Evolutionary conservation across 192 early-diverging fungal species (phyloP), one percentile per base, ranked within the genome.

Genomic region (Linnemannia elongata): DNA sequence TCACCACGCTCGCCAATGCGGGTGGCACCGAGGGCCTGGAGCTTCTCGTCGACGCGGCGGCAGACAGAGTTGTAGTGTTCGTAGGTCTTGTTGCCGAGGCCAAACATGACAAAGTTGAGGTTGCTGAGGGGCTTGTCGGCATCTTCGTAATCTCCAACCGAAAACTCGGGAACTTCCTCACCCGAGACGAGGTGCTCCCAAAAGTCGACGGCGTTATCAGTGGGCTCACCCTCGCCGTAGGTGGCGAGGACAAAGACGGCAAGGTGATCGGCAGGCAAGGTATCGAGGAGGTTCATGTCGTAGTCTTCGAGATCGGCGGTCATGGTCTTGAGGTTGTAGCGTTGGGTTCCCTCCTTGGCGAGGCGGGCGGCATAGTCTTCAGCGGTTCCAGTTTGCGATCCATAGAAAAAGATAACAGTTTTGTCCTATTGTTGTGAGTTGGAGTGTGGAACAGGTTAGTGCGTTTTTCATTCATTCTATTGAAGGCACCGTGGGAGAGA

Each of bases 301-400:
- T 96, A 99, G 69, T 97, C 94, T 87, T 99, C 98, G 72, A 95
- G 89, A 81, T 99, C 98, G 68, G 94, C 92, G 35, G 96, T 93
- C 90, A 97, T 92, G 24, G 94, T 92, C 44, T 89, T 92, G 44
- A 99, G 89, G 69, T 92, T 91, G 75, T 94, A 96, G 42, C 91
- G 91, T 71, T 94, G 92, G 15, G 92, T 91, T 47, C 93, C 93
- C 79, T 98, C 98, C 78, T 98, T 97, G 80, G 94, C 95, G 73
- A 98, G 83, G 60, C 98, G 96, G 39, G 92, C 91, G 69, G 99
- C 98, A 90, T 98, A 97, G 83, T 99, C 99, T 90, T 99, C 99
- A 66, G 98, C 98, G 12, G 99, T 99, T 75, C 99, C 99, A 12
- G 99, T 99, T 91, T 99, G 99, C 33, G 97, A 98, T 69, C 99